Percentiles rank a stretch among this genome's conserved stretches.
Evolutionary conservation across 306 rosid species (phyloP).

Genomic region (Gastrolobium villosum): DNA sequence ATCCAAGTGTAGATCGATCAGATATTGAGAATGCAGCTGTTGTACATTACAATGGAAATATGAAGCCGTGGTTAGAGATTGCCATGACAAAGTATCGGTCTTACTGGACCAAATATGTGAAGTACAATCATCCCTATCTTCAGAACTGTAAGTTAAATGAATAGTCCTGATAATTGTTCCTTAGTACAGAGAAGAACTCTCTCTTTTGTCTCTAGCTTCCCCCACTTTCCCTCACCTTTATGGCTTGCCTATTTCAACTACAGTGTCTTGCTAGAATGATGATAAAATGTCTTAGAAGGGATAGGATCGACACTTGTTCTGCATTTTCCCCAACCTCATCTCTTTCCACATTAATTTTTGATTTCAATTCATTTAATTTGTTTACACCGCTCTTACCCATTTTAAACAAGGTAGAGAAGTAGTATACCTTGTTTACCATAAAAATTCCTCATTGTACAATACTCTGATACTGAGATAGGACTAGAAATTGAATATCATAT

Average conservation of each 20-base stretch:
- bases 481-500: constrained; percentile 52
- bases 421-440: constrained; percentile 63
- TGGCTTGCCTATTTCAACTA: constrained; percentile 50
- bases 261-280: constrained; percentile 48
- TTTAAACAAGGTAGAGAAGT: constrained; percentile 58
- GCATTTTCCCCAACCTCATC: constrained; percentile 41
- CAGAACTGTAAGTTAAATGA: constrained; percentile 69
- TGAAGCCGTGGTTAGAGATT: constrained; percentile 97
- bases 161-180: constrained; percentile 45
- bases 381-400: constrained; percentile 59
- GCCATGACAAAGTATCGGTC: constrained; percentile 86
- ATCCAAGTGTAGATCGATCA: constrained; percentile 74
- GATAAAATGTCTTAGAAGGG: constrained; percentile 47
- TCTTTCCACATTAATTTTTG: constrained; percentile 60
- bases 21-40: constrained; percentile 87
- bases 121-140: constrained; percentile 80
- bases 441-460: constrained; percentile 54
- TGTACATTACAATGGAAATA: constrained; percentile 91
- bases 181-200: constrained; percentile 27
- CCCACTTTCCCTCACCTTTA: constrained; percentile 40
- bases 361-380: constrained; percentile 70
- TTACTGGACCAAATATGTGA: constrained; percentile 89
- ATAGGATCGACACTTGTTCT: constrained; percentile 38
- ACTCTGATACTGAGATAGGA: constrained; percentile 51
- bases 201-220: constrained; percentile 24